Base-by-base conservation (phyloP, 441 rosid species). In the Brassica balearica region DNA sequence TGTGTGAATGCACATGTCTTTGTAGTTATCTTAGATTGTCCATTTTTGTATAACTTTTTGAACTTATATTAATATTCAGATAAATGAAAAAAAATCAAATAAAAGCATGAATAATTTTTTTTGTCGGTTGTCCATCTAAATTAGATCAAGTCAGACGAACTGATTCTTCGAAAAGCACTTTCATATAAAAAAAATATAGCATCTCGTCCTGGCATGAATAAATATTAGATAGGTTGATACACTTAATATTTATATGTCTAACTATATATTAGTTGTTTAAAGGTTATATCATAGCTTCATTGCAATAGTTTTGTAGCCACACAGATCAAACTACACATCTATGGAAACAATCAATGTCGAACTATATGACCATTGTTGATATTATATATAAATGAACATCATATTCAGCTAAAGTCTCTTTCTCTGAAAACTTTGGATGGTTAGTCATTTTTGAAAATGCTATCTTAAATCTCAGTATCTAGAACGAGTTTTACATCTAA, bases 281-380 rank as follows among this genome's bases (percentile, higher is more conserved):
- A 55, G 60, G 23, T 55, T 55, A 55, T 7, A 55, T 55, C 23
- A 55, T 15, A 55, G 60, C 23, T 6, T 6, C 60, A 23, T 55
- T 55, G 23, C 10, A 15, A 17, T 7, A 10, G 15, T 10, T 58
- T 71, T 41, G 17, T 27, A 25, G 41, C 22, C 14, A 73, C 76
- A 73, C 10, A 61, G 4, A 72, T 61, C 1, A 41, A 23, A 61
- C 4, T 72, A 14, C 68, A 23, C 71, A 38, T 22, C 3, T 23
- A 9, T 60, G 69, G 23, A 70, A 70, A 56, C 15, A 19, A 22
- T 67, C 34, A 11, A 7, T 67, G 22, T 67, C 23, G 58, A 67
- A 67, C 10, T 43, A 41, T 41, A 66, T 41, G 55, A 62, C 38
- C 5, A 62, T 25, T 29, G 19, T 27, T 62, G 64, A 60, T 25